Evolutionary conservation across 108 stramenopile genomes (phyloP), one percentile per base, ranked within the genome.

Genomic region (Schizochytrium sp.): DNA sequence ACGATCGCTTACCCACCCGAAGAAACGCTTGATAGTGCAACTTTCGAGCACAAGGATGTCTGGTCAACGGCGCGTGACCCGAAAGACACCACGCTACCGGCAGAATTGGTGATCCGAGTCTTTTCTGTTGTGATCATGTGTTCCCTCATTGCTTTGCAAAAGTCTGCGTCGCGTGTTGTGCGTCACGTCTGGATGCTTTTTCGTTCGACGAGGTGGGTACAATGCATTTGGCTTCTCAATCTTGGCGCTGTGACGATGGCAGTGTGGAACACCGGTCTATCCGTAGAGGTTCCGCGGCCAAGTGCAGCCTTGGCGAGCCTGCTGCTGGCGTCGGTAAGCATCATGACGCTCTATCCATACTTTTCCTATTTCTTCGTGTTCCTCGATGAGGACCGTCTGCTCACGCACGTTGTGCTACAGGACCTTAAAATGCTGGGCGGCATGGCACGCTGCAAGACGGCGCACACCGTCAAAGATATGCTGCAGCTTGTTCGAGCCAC

Each of bases 291-390:
- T 25, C 6, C 45, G n/a, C 76, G 76, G 25, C 76, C 76, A 18
- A 53, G 18, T 6, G 43, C 48, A 0, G 19, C 76, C 1, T 18
- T 83, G 10, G 28, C 48, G 0, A 83, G 48, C 28, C 19, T 83
- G 0, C 2, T 83, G n/a, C 51, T 83, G 45, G 45, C 76, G 8
- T 83, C 76, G 51, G 23, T 83, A 16, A 53, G 76, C 51, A 53
- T 83, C 3, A 53, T 83, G 76, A 83, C 76, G 0, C 76, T 83
- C 18, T 83, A 83, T 23, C 76, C 76, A 5, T 83, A 83, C 76
- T 83, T 83, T 53, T 83, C 76, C 44, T 83, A 83, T 45, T 83
- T 83, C 16, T 83, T 83, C 51, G 76, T 83, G 43, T 83, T 83
- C 4, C 76, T 83, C 25, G 76, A 83, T 4, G 76, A 83, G 51